phyloP scores from a whole-genome alignment of 129 eudicot genomes.

The Tanacetum coccineum region DNA sequence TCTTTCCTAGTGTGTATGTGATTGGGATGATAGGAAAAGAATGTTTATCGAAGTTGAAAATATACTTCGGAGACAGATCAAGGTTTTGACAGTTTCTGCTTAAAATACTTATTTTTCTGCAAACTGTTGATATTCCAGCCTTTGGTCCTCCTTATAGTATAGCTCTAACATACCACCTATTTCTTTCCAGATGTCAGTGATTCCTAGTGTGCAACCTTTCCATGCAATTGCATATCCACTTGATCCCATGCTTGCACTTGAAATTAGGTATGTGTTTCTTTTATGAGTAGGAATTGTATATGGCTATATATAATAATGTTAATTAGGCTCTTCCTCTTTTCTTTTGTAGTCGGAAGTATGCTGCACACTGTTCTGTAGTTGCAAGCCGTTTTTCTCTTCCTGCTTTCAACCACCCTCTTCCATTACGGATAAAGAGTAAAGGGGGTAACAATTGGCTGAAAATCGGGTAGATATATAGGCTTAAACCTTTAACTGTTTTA shows the following conservation, averaged over 20 bases:
- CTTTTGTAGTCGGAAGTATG: conserved; percentile 76
- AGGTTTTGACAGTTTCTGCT: conserved; percentile 45
- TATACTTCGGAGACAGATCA: conserved; percentile 81
- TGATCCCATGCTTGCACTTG: conserved; percentile 94
- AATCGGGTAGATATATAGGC: conserved; percentile 57
- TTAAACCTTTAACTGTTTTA: background rate
- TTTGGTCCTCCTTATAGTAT: background rate
- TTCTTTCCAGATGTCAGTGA: conserved; percentile 69
- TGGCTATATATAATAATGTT: background rate
- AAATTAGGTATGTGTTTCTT: conserved; percentile 55
- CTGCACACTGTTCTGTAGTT: conserved; percentile 77
- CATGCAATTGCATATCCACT: conserved; percentile 99
- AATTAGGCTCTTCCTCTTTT: conserved; percentile 1
- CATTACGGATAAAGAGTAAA: conserved; percentile 57
- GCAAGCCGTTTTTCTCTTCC: conserved; percentile 88
- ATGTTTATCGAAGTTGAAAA: conserved; percentile 83
- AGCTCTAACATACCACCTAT: conserved; percentile 13
- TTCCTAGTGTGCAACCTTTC: conserved; percentile 99
- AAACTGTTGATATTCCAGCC: background rate
- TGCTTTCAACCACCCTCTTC: conserved; percentile 75
- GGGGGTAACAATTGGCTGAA: conserved; percentile 70
- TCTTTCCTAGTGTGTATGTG: conserved; percentile 67
- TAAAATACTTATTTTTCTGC: conserved; percentile 1
- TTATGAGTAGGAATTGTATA: background rate
- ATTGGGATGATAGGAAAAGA: conserved; percentile 87